Conservation (phyloP, 441 rosid genomes). For the Gossypium gossypioides region DNA sequence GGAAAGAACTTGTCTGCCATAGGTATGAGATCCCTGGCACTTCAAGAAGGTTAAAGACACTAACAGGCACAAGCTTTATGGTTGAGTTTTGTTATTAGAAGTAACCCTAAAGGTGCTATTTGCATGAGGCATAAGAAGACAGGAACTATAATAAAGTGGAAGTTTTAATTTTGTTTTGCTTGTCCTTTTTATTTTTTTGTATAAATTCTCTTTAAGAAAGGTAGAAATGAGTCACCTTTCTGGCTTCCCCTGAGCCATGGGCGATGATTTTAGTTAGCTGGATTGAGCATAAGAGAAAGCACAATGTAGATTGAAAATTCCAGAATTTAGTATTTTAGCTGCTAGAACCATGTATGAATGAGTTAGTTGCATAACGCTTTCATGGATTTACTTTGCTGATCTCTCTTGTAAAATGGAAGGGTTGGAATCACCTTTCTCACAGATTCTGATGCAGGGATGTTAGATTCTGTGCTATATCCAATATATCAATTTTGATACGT, state of each 20-base stretch:
- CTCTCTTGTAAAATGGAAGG: not conserved
- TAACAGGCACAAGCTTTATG: not conserved
- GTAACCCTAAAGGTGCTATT: not conserved
- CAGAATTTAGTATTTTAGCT: not conserved
- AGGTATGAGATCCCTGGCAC: slow-evolving; percentile 1
- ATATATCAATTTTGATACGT: not conserved
- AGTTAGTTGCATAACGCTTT: not conserved
- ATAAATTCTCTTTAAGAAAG: not conserved
- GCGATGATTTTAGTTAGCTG: not conserved
- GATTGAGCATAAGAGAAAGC: not conserved
- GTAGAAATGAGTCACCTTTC: not conserved
- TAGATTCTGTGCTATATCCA: not conserved
- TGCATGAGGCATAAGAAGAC: not conserved
- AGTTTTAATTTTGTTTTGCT: not conserved
- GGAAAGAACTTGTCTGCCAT: not conserved
- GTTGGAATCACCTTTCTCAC: not conserved
- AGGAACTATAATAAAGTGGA: not conserved
- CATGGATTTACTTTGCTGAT: not conserved
- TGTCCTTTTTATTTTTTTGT: not conserved
- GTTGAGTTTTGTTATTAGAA: not conserved
- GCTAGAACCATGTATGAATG: not conserved
- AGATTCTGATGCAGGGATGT: not conserved
- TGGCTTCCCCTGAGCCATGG: not conserved
- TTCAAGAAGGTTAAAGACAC: not conserved
- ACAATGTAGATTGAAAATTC: not conserved